phyloP scores from a whole-genome alignment of 1,284 basidiomycete species.

The Malassezia sympodialis region DNA sequence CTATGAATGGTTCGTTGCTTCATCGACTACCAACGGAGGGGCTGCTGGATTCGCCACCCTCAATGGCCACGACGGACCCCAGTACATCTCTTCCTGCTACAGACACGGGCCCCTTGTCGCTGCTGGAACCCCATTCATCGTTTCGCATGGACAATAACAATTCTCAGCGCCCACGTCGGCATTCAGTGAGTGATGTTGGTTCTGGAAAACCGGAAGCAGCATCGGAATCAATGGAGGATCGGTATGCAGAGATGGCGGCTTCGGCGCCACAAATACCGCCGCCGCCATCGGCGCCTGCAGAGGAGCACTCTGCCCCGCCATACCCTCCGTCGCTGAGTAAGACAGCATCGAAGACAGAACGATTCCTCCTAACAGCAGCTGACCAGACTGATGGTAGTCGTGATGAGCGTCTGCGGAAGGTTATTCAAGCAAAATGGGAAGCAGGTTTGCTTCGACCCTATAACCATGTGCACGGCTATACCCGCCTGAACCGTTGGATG shows the following conservation, averaged over 20 bases:
- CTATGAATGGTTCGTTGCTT: not conserved
- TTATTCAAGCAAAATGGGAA: conserved; percentile 93
- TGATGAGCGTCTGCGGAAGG: conserved; percentile 76
- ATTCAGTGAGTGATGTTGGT: not conserved
- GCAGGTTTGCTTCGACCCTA: conserved; percentile 88
- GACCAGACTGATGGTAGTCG: conserved; percentile 85
- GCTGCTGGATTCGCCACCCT: conserved; percentile 3
- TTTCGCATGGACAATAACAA: not conserved
- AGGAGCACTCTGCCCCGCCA: not conserved
- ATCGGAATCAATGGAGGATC: not conserved
- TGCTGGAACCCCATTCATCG: not conserved
- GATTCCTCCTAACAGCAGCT: conserved; percentile 83
- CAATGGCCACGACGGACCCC: not conserved
- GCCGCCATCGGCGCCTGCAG: not conserved
- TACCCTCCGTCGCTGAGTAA: conserved; percentile 22
- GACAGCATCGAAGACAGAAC: conserved; percentile 53
- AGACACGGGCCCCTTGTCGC: not conserved
- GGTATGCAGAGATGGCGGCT: not conserved
- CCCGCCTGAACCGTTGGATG: conserved; percentile 62
- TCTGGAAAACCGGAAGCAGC: not conserved
- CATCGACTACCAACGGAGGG: not conserved
- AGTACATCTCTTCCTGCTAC: not conserved
- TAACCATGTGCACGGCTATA: conserved; percentile 64
- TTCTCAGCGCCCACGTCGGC: not conserved
- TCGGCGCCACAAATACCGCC: conserved; percentile 10